phyloP scores from a whole-genome alignment of 805 yeast genomes.

The Ascoidea rubescens region DNA sequence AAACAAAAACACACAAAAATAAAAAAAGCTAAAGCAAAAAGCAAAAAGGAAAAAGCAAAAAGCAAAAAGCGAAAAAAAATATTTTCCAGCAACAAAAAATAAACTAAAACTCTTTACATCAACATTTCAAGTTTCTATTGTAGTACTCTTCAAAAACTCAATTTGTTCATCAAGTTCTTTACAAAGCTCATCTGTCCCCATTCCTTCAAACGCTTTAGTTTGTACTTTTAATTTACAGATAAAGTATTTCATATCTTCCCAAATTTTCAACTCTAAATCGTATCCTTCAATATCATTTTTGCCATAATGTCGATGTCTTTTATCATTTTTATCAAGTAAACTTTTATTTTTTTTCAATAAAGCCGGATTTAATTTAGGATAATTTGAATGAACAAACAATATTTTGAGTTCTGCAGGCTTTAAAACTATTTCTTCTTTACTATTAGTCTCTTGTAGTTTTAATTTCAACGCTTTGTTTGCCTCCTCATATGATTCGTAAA shows the following conservation, averaged over 20 bases:
- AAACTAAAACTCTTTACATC: no score
- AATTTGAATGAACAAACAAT: constrained; percentile 51
- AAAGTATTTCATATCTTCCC: constrained; percentile 41
- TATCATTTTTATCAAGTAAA: constrained; percentile 26
- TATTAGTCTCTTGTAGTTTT: constrained; percentile 6
- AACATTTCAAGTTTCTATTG: background rate
- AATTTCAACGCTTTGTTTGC: constrained; percentile 3
- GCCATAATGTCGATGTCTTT: constrained; percentile 45
- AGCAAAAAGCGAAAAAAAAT: no score
- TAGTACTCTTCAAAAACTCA: constrained; percentile 24
- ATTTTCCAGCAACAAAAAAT: no score
- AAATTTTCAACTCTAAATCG: constrained; percentile 43
- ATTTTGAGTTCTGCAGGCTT: constrained; percentile 16
- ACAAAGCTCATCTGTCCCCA: constrained; percentile 31
- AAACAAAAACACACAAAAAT: no score
- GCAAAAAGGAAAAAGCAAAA: no score
- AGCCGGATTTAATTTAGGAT: constrained; percentile 56
- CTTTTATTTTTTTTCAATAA: constrained; percentile 23
- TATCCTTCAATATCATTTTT: constrained; percentile 36
- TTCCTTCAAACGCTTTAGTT: constrained; percentile 28
- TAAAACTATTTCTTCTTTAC: constrained; percentile 10
- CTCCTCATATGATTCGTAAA: background rate
- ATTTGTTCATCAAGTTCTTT: constrained; percentile 33
- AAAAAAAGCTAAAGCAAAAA: no score
- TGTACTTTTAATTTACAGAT: constrained; percentile 36